Evolutionary conservation across 2,329 filamentous ascomycete species (phyloP), one percentile per base, ranked within the genome.

Genomic region (Penicillium decumbens): DNA sequence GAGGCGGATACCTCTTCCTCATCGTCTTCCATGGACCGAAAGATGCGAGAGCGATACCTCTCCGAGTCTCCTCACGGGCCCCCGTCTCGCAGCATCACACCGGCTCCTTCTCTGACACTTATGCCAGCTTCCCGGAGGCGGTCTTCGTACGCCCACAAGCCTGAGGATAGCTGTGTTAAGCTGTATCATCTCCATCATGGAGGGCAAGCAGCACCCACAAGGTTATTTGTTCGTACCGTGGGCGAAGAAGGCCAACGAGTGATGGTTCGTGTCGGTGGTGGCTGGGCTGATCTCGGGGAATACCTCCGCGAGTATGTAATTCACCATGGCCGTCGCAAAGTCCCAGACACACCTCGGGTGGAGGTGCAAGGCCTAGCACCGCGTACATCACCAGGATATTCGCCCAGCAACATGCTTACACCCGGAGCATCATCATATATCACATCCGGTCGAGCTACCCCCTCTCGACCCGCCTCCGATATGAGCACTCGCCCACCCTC

Each of bases 281-380:
- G 93, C n/a, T 98, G 93, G 93, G 90, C 91, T 12, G 93, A 98
- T 69, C 76, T 98, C 18, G 92, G 88, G 32, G 93, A 97, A 69
- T 98, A 96, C 65, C 78, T 98, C 37, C 87, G 90, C 60, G 89
- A 95, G 68, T 98, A 96, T 63, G 91, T 90, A 6, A 83, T 84
- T 51, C 93, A 98, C 65, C 93, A 98, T 66, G 88, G 88, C 38
- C 84, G 88, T n/a, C 83, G 81, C 39, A 77, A 79, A 27, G 76
- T 80, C 18, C 77, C 75, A 25, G 80, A 81, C 32, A 75, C 75
- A 10, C 66, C 66, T 20, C 74, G 73, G 30, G 74, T 83, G 12
- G 80, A 84, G 56, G 74, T 83, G 13, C 71, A 80, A 45, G 79
- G 77, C 9, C 64, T 78, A 20, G 63, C 66, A 24, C 61, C 66